A percentile compares a stretch with the other conserved stretches of the same genome.
Conservation (phyloP, 1,284 basidiomycete species). For the Ceratobasidium sp. region DNA sequence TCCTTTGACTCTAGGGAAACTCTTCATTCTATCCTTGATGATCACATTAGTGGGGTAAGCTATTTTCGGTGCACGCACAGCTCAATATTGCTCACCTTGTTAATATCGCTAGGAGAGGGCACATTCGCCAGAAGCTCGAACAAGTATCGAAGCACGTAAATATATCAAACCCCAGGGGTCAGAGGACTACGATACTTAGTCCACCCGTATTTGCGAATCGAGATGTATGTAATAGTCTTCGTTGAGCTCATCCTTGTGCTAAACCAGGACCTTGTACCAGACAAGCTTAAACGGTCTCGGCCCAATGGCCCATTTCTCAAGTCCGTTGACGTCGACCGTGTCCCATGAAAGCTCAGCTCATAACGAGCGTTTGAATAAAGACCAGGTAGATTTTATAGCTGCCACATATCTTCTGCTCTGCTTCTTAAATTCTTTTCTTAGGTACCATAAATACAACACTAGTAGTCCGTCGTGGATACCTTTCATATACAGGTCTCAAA, state of each 20-base stretch:
- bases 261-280: no score
- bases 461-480: no score
- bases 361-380: no score
- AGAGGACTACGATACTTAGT: not conserved
- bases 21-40: slow-evolving; percentile 38
- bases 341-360: no score
- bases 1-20: slow-evolving; percentile 12
- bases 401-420: no score
- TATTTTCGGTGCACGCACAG: not conserved
- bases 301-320: no score
- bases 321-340: no score
- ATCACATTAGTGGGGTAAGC: slow-evolving; percentile 32
- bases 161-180: not conserved
- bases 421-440: no score
- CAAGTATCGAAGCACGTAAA: not conserved
- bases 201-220: not conserved
- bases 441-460: no score
- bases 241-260: no score
- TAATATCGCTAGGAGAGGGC: slow-evolving; percentile 9
- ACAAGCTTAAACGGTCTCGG: not conserved
- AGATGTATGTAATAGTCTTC: not conserved
- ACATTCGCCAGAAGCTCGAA: slow-evolving; percentile 33
- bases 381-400: no score
- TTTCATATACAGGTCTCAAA: no score
- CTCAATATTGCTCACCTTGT: not conserved